Conservation (phyloP, 306 rosid genomes). For the Citrullus colocynthis region DNA sequence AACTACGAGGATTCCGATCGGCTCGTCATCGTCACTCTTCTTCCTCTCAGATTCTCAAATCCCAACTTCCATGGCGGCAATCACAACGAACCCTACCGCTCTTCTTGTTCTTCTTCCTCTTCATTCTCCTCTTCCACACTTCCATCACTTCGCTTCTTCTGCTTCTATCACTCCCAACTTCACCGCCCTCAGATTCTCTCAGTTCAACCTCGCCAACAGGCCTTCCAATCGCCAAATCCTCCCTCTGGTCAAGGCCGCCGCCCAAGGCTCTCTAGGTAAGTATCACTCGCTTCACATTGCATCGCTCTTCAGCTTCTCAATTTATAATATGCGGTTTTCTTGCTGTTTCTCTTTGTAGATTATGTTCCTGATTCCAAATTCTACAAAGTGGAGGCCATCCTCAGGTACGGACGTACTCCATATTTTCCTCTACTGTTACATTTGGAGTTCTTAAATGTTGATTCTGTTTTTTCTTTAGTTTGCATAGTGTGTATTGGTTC, state of each 20-base stretch:
- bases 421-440: neutral
- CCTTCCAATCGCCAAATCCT: conserved; percentile 21
- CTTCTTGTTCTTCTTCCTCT: neutral
- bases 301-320: neutral
- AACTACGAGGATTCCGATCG: neutral
- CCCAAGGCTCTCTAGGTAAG: conserved; percentile 41
- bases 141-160: conserved; percentile 12
- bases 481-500: neutral
- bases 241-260: conserved; percentile 56
- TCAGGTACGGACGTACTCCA: conserved; percentile 30
- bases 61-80: conserved; percentile 23
- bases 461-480: neutral
- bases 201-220: conserved; percentile 21
- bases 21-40: neutral
- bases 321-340: conserved; percentile 1
- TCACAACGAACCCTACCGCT: conserved; percentile 15
- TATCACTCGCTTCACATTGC: neutral
- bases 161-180: conserved; percentile 4
- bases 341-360: conserved; percentile 16
- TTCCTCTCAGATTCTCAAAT: neutral
- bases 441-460: neutral
- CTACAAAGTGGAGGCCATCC: conserved; percentile 89
- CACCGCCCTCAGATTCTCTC: conserved; percentile 15
- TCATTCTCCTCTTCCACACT: conserved; percentile 15
- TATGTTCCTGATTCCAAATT: conserved; percentile 58